A percentile compares a stretch with the other conserved stretches of the same genome.
Evolutionary conservation across 495 filamentous ascomycete genomes (phyloP).

Genomic region (Cladorrhinum samala): DNA sequence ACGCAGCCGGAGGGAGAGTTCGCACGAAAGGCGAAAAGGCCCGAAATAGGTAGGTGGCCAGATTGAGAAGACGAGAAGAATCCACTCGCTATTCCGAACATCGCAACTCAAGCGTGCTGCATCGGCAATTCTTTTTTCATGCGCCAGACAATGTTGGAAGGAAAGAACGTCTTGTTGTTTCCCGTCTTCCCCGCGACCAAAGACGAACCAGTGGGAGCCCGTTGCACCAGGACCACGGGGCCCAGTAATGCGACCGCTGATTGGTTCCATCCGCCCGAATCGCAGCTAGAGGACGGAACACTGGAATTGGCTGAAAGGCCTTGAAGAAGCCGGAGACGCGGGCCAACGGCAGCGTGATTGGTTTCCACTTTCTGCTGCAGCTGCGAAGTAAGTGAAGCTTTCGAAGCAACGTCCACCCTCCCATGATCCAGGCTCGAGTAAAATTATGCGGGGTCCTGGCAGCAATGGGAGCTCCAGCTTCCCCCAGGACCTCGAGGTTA

Average conservation of each 20-base stretch:
- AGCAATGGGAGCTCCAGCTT: background rate
- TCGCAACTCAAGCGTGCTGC: too few species aligned
- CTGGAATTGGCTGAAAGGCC: constrained; percentile 16
- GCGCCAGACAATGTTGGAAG: too few species aligned
- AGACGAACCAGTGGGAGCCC: background rate
- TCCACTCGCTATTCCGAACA: too few species aligned
- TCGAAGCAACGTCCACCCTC: too few species aligned
- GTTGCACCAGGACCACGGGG: background rate
- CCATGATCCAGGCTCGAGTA: background rate
- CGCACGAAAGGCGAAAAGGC: too few species aligned
- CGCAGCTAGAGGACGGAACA: constrained; percentile 2
- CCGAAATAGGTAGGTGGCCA: too few species aligned
- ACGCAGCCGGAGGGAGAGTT: too few species aligned
- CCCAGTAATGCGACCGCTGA: background rate
- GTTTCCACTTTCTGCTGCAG: background rate
- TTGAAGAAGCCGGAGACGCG: background rate
- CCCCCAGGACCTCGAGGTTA: too few species aligned
- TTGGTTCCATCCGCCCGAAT: constrained; percentile 27
- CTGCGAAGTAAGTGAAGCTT: too few species aligned
- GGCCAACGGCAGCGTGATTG: constrained; percentile 12
- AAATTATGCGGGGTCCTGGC: background rate
- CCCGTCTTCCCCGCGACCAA: background rate
- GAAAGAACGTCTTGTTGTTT: too few species aligned
- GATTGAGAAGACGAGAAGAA: too few species aligned
- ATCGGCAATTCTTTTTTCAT: background rate